Conservation (phyloP, 495 filamentous ascomycete genomes). For the Penicillium salamii region DNA sequence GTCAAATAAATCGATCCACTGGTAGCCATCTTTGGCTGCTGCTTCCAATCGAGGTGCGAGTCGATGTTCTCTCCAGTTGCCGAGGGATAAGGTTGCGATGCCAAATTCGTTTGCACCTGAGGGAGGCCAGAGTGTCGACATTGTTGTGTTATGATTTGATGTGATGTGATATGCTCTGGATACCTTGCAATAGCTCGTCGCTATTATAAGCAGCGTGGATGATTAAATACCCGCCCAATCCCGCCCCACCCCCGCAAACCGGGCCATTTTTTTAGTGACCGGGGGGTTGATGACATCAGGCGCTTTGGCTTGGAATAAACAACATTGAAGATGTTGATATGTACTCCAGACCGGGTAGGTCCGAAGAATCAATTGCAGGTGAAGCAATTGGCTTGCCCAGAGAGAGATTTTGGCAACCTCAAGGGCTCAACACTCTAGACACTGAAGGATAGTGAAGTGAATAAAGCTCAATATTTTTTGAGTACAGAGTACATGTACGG, state of each 20-base stretch:
- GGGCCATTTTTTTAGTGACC: constrained; percentile 4
- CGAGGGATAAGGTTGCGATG: constrained; percentile 33
- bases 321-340: no score
- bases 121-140: constrained; percentile 16
- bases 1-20: constrained; percentile 37
- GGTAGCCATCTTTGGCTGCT: constrained; percentile 30
- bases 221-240: constrained; percentile 12
- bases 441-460: no score
- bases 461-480: no score
- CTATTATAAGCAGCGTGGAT: constrained; percentile 6
- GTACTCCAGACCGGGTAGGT: no score
- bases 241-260: constrained; percentile 9
- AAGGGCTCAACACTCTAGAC: no score
- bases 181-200: background rate
- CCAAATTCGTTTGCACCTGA: constrained; percentile 18
- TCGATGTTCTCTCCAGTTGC: constrained; percentile 26
- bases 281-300: background rate
- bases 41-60: constrained; percentile 27
- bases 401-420: no score
- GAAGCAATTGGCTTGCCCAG: no score
- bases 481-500: no score
- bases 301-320: no score
- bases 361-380: no score
- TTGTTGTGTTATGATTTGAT: constrained; percentile 7
- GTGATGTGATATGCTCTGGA: background rate